Conservation (phyloP, 1,284 basidiomycete species). For the Entoloma clypeatum region DNA sequence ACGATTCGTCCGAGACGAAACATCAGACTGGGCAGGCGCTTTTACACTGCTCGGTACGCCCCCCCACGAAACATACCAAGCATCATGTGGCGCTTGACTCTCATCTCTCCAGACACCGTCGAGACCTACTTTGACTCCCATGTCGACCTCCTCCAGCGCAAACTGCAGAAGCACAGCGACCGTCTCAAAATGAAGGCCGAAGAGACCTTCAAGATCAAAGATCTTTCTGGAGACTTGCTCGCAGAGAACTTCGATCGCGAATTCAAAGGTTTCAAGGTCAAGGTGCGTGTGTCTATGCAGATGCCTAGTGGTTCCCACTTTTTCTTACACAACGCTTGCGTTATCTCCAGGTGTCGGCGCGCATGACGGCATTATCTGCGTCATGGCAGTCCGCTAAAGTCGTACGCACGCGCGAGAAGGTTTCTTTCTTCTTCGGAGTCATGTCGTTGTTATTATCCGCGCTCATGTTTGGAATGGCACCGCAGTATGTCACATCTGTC, state of each 20-base stretch:
- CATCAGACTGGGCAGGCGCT: constrained; percentile 40
- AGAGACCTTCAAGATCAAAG: constrained; percentile 61
- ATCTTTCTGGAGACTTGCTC: constrained; percentile 60
- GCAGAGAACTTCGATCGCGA: constrained; percentile 82
- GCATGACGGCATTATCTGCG: constrained; percentile 66
- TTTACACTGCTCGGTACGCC: constrained; percentile 70
- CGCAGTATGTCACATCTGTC: constrained; percentile 60
- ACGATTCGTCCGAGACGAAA: constrained; percentile 42
- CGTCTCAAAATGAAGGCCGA: constrained; percentile 78
- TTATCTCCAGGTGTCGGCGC: constrained; percentile 61
- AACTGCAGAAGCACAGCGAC: constrained; percentile 82
- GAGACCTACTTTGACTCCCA: constrained; percentile 90
- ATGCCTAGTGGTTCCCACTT: too few relatives aligned
- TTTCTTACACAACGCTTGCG: too few relatives aligned
- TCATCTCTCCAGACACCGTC: constrained; percentile 60
- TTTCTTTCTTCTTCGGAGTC: constrained; percentile 90
- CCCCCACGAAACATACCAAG: constrained; percentile 10
- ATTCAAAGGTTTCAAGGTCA: constrained; percentile 72
- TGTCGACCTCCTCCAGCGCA: constrained; percentile 84
- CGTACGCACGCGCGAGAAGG: constrained; percentile 85
- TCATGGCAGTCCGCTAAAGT: constrained; percentile 91
- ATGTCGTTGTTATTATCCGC: constrained; percentile 83
- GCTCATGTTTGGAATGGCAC: constrained; percentile 78
- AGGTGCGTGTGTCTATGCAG: constrained; percentile 43
- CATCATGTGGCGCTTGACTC: constrained; percentile 22